phyloP scores from a whole-genome alignment of 148 eudicot species.

The Camellia japonica region DNA sequence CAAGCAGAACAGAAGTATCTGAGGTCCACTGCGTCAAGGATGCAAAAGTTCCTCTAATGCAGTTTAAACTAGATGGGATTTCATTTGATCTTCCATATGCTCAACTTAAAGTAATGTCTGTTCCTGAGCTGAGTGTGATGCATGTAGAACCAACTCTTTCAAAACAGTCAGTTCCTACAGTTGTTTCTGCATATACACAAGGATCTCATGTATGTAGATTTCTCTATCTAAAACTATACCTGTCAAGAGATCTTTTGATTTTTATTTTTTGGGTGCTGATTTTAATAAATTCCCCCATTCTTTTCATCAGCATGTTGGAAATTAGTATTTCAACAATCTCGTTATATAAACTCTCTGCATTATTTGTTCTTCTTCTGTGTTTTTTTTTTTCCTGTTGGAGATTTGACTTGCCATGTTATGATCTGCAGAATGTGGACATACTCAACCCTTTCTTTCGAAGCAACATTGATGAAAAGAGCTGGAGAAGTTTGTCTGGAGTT shows the following conservation, averaged over 20 bases:
- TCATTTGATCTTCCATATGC: constrained; percentile 60
- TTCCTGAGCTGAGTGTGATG: constrained; percentile 46
- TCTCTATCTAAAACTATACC: not conserved
- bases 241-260: not conserved
- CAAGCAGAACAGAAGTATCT: constrained; percentile 41
- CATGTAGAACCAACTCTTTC: not conserved
- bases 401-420: not conserved
- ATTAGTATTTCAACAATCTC: not conserved
- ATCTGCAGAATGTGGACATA: constrained; percentile 52
- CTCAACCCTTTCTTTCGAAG: constrained; percentile 32
- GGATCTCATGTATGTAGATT: not conserved
- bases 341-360: not conserved
- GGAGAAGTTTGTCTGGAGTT: constrained; percentile 62
- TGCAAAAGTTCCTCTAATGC: constrained; percentile 64
- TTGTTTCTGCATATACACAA: not conserved
- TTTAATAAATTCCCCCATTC: not conserved
- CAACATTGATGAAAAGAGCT: constrained; percentile 58
- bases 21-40: constrained; percentile 51
- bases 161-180: not conserved
- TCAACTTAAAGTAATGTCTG: constrained; percentile 40
- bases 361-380: not conserved
- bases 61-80: constrained; percentile 54
- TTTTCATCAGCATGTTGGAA: not conserved
- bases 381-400: not conserved
- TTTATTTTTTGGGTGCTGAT: not conserved